Evolutionary conservation across 2,329 filamentous ascomycete genomes (phyloP).

Genomic region (Tolypocladium cylindrosporum): DNA sequence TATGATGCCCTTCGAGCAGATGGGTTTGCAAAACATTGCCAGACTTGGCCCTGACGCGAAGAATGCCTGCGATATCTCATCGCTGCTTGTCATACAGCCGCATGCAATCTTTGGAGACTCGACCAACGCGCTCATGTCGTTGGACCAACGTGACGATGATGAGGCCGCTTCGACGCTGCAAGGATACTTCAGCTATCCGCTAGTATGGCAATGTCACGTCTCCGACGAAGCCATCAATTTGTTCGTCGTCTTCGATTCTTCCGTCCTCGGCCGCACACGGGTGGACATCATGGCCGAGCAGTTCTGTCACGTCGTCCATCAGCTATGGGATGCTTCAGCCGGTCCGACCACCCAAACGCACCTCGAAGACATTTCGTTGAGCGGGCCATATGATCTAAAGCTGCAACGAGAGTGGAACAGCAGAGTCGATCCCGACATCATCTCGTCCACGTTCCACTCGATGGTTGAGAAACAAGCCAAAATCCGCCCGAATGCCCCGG

Average conservation of each 20-base stretch:
- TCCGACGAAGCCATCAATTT: too few relatives aligned
- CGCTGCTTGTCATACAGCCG: slow-evolving; percentile 7
- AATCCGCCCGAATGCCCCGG: slow-evolving; percentile 10
- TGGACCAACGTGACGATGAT: not conserved
- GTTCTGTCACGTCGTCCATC: too few relatives aligned
- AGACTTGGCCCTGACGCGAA: slow-evolving; percentile 3
- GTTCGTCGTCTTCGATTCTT: too few relatives aligned
- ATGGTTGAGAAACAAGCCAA: too few relatives aligned
- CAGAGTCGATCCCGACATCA: not conserved
- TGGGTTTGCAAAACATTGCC: slow-evolving; percentile 17
- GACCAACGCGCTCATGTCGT: not conserved
- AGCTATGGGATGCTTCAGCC: too few relatives aligned
- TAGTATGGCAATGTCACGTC: not conserved
- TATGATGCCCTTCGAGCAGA: slow-evolving; percentile 11
- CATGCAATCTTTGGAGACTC: not conserved
- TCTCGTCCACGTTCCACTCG: too few relatives aligned
- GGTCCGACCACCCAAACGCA: too few relatives aligned
- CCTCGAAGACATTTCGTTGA: too few relatives aligned
- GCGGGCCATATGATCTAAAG: too few relatives aligned
- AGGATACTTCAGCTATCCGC: slow-evolving; percentile 5
- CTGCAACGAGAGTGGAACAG: not conserved
- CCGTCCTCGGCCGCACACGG: too few relatives aligned
- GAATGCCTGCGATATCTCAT: slow-evolving; percentile 2
- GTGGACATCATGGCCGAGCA: too few relatives aligned
- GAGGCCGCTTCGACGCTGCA: not conserved